Evolutionary conservation across 371 early-diverging fungal genomes (phyloP), one percentile per base, ranked within the genome.

Genomic region (Capillidium rhysosporum): DNA sequence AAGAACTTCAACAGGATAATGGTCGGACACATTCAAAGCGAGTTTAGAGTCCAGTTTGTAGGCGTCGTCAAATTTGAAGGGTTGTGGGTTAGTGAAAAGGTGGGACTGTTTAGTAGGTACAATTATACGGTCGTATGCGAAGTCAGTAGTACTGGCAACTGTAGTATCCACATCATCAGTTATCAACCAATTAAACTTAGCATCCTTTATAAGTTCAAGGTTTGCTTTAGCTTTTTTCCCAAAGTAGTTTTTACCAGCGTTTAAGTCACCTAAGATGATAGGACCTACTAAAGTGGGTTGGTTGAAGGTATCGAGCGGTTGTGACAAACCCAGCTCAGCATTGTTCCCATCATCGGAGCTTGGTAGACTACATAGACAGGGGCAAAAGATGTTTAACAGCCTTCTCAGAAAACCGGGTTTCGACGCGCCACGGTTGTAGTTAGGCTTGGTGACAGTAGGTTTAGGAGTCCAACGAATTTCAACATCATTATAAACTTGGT

Each of bases 1-100:
- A 12, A 30, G 14, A 4, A 52, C 52, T 40, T 52, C 52, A 18
- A 52, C 52, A 16, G 52, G 52, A 40, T 52, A 52, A 43, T 52
- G 52, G 39, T 52, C 52, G 28, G 31, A 30, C 16, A 52, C 43
- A 9, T 39, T 24, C 23, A 52, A 29, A 2, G 52, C 52, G 9
- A 12, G 7, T 30, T 52, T 31, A 16, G 16, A 21, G 1, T 28
- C 31, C 21, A 52, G n/a, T 10, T 39, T 39, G 25, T 30, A 43
- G 12, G 21, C 28, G 7, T 39, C 43, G 28, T 52, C 52, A 28
- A 52, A 52, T 1, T 12, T 7, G 26, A 21, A 52, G 9, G 31
- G 23, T 52, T 52, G 4, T 3, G 31, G 40, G 14, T 52, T 16
- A 24, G 41, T 21, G n/a, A 52, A 52, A n/a, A 24, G 52, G 10